Evolutionary conservation across 164 flowering plant genomes (phyloP), one percentile per base, ranked within the genome.

Genomic region (Tinospora cordifolia): DNA sequence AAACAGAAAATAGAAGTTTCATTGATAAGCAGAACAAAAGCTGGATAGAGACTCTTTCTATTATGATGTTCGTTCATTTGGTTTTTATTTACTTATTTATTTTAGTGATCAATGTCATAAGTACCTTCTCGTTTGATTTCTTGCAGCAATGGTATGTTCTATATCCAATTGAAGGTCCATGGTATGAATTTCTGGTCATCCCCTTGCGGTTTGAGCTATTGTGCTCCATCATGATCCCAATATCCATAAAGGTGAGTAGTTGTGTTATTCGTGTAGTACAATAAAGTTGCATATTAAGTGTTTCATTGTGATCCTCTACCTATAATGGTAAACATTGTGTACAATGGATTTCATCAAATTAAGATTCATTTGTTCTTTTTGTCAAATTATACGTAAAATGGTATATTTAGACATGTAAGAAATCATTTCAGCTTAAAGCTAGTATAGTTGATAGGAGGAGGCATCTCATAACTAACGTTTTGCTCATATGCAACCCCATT

Each of bases 171-270:
- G 92, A 90, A 81, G 93, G 86, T 36, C 98, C 98, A n/a, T 95
- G 98, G 99, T 95, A 87, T 82, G 98, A 95, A 74, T 78, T 95
- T 25, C 73, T 95, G 80, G 84, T 95, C 67, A 95, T 95, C 69
- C 99, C 99, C 70, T 80, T 95, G 65, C 93, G 99, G 69, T 95
- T 95, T 86, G 99, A 95, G 87, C 98, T 95, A 76, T 88, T 95
- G 30, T 94, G 99, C 80, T 95, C 99, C 78, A 95, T 95, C 74
- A 95, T 95, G 99, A 95, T 95, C 68, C 99, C 99, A 15, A 95
- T 95, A 75, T 95, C 98, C n/a, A 90, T 92, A 71, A 95, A 95
- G 92, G 99, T 92, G 59, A 72, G 66, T 14, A 66, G 66, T 24
- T 46, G 60, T 46, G 41, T 27, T 49, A n/a, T 68, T 19, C n/a